These are phyloP conservation scores for Triticum urartu DNA, from an alignment of 176 grass and related monocot species.

Conservation along the genomic window DNA sequence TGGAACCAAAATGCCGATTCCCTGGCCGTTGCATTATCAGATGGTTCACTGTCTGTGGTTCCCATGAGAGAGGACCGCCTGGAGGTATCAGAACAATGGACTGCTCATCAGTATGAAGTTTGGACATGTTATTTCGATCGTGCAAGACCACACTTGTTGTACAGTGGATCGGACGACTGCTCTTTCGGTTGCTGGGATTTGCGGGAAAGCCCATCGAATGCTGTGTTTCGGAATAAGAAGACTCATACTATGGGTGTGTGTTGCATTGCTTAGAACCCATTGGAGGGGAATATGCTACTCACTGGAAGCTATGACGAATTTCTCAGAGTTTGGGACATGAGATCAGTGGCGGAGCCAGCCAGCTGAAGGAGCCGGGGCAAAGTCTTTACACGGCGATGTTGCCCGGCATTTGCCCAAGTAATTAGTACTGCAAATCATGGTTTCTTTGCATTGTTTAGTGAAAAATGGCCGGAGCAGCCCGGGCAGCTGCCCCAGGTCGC, in stretches of 20 bases:
- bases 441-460: no score
- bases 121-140: conserved; percentile 87
- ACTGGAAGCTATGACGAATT: conserved; percentile 98
- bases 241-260: conserved; percentile 91
- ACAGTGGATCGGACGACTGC: conserved; percentile 83
- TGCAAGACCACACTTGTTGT: conserved; percentile 59
- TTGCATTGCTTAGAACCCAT: conserved; percentile 66
- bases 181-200: conserved; percentile 91
- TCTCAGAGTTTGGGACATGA: conserved; percentile 76
- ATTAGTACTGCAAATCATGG: no score
- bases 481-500: no score
- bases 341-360: no score
- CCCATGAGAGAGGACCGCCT: conserved; percentile 57
- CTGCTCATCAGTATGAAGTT: conserved; percentile 83
- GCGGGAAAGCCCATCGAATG: conserved; percentile 44
- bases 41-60: conserved; percentile 79
- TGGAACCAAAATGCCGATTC: conserved; percentile 53
- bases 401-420: no score
- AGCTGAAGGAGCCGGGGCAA: no score
- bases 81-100: conserved; percentile 69
- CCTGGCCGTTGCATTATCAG: conserved; percentile 70
- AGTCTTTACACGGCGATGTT: no score
- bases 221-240: conserved; percentile 65
- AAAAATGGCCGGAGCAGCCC: no score
- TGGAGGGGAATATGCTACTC: conserved; percentile 56